Conservation (phyloP, 1,284 basidiomycete species). For the Moniliophthora roreri region DNA sequence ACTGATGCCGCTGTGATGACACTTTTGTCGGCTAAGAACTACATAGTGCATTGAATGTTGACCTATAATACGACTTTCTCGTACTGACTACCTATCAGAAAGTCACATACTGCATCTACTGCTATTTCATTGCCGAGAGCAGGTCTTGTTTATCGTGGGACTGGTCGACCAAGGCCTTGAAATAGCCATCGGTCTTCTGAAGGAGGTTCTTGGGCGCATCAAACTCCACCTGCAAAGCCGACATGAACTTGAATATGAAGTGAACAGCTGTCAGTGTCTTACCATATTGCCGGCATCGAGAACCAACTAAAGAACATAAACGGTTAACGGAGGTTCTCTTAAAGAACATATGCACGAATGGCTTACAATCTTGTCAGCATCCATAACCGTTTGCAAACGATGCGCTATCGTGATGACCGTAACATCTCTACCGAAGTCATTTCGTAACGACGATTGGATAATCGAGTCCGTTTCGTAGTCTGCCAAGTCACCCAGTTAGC, state of each 20-base stretch:
- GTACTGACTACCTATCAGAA: no score
- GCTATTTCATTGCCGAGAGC: no score
- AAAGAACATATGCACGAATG: neutral
- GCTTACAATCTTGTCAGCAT: conserved; percentile 13
- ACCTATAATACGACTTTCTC: no score
- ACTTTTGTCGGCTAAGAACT: no score
- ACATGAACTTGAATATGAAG: neutral
- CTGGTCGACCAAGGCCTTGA: conserved; percentile 42
- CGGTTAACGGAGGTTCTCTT: neutral
- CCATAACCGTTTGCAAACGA: conserved; percentile 14
- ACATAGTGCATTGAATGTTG: no score
- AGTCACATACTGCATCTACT: no score
- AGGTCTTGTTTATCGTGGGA: conserved; percentile 29
- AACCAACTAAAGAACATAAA: conserved; percentile 8
- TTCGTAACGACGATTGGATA: conserved; percentile 10
- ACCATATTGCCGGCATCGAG: conserved; percentile 14
- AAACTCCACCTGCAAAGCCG: conserved; percentile 33
- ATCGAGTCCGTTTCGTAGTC: conserved; percentile 9
- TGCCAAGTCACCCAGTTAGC: neutral
- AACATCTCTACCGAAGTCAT: conserved; percentile 9
- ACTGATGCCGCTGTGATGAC: no score
- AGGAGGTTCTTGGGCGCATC: conserved; percentile 49
- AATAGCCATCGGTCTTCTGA: conserved; percentile 33
- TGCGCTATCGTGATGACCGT: conserved; percentile 13
- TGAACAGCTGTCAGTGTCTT: conserved; percentile 1